These are phyloP conservation scores for Zasmidium angulare DNA, from an alignment of 2,329 filamentous ascomycete species.

Conservation along the genomic window DNA sequence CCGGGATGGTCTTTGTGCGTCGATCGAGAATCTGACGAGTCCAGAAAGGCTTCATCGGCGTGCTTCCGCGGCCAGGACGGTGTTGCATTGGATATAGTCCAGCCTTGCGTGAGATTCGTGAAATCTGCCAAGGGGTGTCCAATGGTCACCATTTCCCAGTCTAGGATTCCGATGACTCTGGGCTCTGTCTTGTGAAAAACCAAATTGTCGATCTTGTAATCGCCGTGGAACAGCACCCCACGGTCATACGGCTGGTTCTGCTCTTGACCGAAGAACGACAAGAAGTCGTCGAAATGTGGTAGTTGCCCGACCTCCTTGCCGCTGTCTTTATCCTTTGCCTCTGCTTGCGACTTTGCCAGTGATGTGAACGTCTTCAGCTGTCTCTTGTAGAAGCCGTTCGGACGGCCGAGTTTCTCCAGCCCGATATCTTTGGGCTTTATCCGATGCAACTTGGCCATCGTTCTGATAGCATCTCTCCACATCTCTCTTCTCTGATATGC, in stretches of 20 bases:
- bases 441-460: conserved; percentile 80
- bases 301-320: conserved; percentile 74
- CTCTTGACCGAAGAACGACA: conserved; percentile 73
- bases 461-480: conserved; percentile 82
- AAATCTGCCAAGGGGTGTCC: conserved; percentile 94
- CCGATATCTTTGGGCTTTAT: conserved; percentile 67
- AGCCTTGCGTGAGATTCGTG: conserved; percentile 63
- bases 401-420: conserved; percentile 71
- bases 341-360: conserved; percentile 76
- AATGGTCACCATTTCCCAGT: conserved; percentile 98
- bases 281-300: conserved; percentile 77
- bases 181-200: conserved; percentile 84
- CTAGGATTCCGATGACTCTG: conserved; percentile 85
- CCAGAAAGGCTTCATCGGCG: conserved; percentile 26
- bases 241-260: conserved; percentile 72
- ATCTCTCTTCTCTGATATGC: conserved; percentile 70
- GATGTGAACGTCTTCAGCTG: conserved; percentile 81
- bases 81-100: conserved; percentile 28
- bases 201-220: conserved; percentile 76
- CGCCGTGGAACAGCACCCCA: conserved; percentile 81
- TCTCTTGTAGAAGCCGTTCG: conserved; percentile 75
- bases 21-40: conserved; percentile 15
- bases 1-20: conserved; percentile 51
- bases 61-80: conserved; percentile 29
- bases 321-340: conserved; percentile 73